phyloP scores from a whole-genome alignment of 805 yeast genomes.

The Saturnispora zaruensis region DNA sequence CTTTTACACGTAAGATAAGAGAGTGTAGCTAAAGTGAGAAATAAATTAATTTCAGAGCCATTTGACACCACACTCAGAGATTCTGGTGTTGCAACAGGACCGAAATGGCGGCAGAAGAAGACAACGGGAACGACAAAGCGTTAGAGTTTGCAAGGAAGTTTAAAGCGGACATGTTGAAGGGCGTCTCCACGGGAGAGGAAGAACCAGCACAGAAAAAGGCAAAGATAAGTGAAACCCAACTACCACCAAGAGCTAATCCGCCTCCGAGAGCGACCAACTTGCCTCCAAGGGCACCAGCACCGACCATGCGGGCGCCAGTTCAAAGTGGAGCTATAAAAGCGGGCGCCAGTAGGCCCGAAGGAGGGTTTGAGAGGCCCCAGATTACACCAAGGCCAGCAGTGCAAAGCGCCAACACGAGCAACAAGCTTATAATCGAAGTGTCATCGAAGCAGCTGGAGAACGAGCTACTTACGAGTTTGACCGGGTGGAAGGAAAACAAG shows the following conservation, averaged over 20 bases:
- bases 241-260: constrained; percentile 9
- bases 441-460: constrained; percentile 65
- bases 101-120: background rate
- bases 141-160: background rate
- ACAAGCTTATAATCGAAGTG: constrained; percentile 35
- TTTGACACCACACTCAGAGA: too few relatives aligned
- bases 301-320: background rate
- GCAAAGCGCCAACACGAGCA: constrained; percentile 1
- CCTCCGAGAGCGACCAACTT: background rate
- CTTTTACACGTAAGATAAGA: background rate
- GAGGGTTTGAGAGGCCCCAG: background rate
- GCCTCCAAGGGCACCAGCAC: constrained; percentile 9
- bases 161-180: background rate
- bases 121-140: background rate
- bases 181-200: background rate
- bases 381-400: background rate
- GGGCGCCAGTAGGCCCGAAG: background rate
- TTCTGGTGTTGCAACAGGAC: background rate
- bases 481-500: constrained; percentile 43
- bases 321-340: background rate
- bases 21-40: background rate
- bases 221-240: background rate
- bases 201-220: constrained; percentile 5
- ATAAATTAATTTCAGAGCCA: background rate
- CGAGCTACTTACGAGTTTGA: constrained; percentile 51